Evolutionary conservation across 176 grass and related monocot genomes (phyloP).

Genomic region (Elymus sibiricus): DNA sequence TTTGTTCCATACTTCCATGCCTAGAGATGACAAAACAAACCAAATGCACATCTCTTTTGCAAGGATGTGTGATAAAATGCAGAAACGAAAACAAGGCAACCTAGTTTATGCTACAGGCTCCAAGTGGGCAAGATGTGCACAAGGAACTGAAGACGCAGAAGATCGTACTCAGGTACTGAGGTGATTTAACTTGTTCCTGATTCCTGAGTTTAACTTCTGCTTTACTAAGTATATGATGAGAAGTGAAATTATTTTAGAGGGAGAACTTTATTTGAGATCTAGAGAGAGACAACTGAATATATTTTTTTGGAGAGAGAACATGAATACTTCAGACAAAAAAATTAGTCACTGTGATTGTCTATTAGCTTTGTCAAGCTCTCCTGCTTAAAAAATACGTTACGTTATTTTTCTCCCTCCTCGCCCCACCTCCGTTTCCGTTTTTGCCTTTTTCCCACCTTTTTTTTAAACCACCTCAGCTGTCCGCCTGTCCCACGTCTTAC

Average conservation of each 20-base stretch:
- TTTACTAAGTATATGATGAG: slow-evolving; percentile 1
- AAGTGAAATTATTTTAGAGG: slow-evolving; percentile 1
- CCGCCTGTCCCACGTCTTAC: too few species aligned
- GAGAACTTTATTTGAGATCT: background rate
- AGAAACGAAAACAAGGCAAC: background rate
- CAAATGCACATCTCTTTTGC: background rate
- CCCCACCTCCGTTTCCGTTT: too few species aligned
- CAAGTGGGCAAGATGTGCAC: background rate
- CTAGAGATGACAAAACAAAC: background rate
- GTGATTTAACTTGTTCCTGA: slow-evolving; percentile 5
- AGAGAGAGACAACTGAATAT: background rate
- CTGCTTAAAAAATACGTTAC: too few species aligned
- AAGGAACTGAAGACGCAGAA: background rate
- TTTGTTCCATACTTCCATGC: background rate
- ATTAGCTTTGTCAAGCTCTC: background rate
- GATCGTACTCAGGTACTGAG: background rate
- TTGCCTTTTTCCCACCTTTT: too few species aligned
- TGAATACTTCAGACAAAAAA: background rate
- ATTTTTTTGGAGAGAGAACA: background rate
- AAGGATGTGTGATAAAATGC: slow-evolving; percentile 1
- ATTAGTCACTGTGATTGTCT: background rate
- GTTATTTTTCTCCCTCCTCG: too few species aligned
- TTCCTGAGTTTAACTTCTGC: slow-evolving; percentile 4
- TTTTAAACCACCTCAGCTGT: too few species aligned
- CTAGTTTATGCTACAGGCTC: slow-evolving; percentile 4